Percentiles rank a stretch among this genome's conserved stretches.
phyloP scores from a whole-genome alignment of 1,139 yeast genomes.

The Pneumocystis wakefieldiae region DNA sequence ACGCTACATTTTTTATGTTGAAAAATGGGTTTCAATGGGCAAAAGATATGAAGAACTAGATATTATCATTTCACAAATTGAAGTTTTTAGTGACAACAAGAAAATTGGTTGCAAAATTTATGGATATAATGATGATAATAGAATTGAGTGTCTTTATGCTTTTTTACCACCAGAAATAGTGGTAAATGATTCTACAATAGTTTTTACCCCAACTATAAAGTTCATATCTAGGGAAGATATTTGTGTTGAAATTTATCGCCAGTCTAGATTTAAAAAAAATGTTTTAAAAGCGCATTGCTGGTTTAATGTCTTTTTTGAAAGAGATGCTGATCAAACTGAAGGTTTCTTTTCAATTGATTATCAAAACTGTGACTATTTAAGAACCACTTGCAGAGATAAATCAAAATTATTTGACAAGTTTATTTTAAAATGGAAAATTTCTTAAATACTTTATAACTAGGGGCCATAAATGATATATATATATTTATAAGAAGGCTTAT shows the following conservation, averaged over 20 bases:
- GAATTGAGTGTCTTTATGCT: slow-evolving; percentile 15
- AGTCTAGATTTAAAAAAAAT: slow-evolving; percentile 14
- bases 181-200: neutral
- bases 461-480: neutral
- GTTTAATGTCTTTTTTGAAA: slow-evolving; percentile 27
- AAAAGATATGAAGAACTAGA: slow-evolving; percentile 15
- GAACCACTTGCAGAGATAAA: slow-evolving; percentile 47
- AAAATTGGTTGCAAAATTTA: slow-evolving; percentile 20
- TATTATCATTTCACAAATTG: slow-evolving; percentile 19
- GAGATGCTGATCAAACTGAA: slow-evolving; percentile 14
- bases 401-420: slow-evolving; percentile 36
- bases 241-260: slow-evolving; percentile 13
- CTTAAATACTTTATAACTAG: neutral
- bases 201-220: slow-evolving; percentile 2
- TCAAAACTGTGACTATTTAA: slow-evolving; percentile 56
- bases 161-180: slow-evolving; percentile 10
- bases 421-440: slow-evolving; percentile 27
- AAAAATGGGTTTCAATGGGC: slow-evolving; percentile 22
- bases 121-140: slow-evolving; percentile 16
- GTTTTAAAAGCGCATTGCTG: slow-evolving; percentile 18
- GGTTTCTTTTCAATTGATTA: slow-evolving; percentile 27
- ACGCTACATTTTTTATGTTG: slow-evolving; percentile 50
- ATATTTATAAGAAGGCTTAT: neutral
- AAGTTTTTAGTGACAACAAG: slow-evolving; percentile 18
- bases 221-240: slow-evolving; percentile 3